Evolutionary conservation across 768 basidiomycete species (phyloP).

Genomic region (Rossbeevera mucosa): DNA sequence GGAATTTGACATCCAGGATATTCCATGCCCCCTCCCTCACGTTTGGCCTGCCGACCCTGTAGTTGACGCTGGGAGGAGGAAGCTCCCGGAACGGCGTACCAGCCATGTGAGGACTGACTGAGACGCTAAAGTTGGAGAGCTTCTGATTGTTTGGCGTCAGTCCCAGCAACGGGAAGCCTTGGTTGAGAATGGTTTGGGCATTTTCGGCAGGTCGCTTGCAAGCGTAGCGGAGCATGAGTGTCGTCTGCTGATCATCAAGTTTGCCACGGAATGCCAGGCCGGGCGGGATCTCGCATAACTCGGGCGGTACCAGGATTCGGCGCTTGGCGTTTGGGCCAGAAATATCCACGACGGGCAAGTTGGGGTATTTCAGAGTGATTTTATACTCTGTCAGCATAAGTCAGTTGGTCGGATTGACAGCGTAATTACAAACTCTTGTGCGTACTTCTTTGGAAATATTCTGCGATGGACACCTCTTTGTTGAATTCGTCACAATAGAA

Average conservation of each 20-base stretch:
- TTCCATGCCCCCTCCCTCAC: constrained; percentile 72
- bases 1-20: constrained; percentile 67
- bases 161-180: constrained; percentile 58
- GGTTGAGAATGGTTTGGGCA: constrained; percentile 49
- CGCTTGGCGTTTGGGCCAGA: constrained; percentile 28
- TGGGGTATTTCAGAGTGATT: constrained; percentile 44
- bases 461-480: constrained; percentile 49
- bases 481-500: constrained; percentile 61
- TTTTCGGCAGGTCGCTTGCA: constrained; percentile 60
- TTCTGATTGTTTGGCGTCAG: constrained; percentile 39
- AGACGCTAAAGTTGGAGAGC: constrained; percentile 53
- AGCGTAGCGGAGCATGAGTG: constrained; percentile 66
- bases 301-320: constrained; percentile 53
- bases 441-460: constrained; percentile 63
- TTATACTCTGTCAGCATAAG: constrained; percentile 47
- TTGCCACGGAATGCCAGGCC: constrained; percentile 59
- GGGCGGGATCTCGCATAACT: constrained; percentile 60
- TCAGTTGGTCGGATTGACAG: constrained; percentile 4
- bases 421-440: not conserved
- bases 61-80: constrained; percentile 51
- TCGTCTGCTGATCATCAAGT: constrained; percentile 57
- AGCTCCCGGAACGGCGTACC: constrained; percentile 64
- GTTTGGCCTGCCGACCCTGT: constrained; percentile 41
- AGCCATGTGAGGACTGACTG: constrained; percentile 54
- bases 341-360: constrained; percentile 57